Evolutionary conservation across 495 filamentous ascomycete genomes (phyloP).

Genomic region (Polyplosphaeria fusca): DNA sequence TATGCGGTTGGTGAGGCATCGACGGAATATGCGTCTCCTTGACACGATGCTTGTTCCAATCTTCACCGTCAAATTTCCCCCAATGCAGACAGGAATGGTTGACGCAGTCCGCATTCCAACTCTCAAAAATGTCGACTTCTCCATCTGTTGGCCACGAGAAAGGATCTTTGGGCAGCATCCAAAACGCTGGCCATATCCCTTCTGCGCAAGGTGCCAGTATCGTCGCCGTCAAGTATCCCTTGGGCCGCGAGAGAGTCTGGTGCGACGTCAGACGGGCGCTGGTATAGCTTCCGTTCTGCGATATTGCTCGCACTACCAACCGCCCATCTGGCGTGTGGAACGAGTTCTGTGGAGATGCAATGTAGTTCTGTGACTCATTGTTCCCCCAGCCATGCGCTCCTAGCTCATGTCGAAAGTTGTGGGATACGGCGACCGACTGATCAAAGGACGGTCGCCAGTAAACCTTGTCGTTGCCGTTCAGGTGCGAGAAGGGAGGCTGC

Average conservation of each 20-base stretch:
- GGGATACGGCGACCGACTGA: slow-evolving; percentile 36
- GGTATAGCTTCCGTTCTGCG: slow-evolving; percentile 41
- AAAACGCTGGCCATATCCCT: slow-evolving; percentile 49
- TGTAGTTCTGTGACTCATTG: slow-evolving; percentile 48
- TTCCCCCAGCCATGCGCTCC: slow-evolving; percentile 50
- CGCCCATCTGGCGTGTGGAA: slow-evolving; percentile 43
- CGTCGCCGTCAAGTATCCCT: slow-evolving; percentile 41
- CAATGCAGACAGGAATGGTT: slow-evolving; percentile 50
- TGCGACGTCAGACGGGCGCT: slow-evolving; percentile 43
- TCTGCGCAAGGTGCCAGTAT: slow-evolving; percentile 42
- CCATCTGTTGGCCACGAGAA: slow-evolving; percentile 40
- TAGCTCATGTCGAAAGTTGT: slow-evolving; percentile 44
- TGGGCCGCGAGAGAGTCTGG: slow-evolving; percentile 41
- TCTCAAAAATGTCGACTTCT: slow-evolving; percentile 38
- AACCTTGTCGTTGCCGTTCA: neutral
- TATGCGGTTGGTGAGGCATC: slow-evolving; percentile 32
- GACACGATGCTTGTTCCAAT: slow-evolving; percentile 46
- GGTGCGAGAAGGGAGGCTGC: neutral
- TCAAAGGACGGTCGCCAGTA: slow-evolving; percentile 44
- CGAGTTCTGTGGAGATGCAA: slow-evolving; percentile 36
- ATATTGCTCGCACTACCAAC: slow-evolving; percentile 44
- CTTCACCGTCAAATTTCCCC: slow-evolving; percentile 45
- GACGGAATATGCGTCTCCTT: slow-evolving; percentile 39
- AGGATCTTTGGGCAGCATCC: slow-evolving; percentile 46
- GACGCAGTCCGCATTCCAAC: slow-evolving; percentile 37